phyloP scores from a whole-genome alignment of 768 basidiomycete species.

The Pleurotus djamor region DNA sequence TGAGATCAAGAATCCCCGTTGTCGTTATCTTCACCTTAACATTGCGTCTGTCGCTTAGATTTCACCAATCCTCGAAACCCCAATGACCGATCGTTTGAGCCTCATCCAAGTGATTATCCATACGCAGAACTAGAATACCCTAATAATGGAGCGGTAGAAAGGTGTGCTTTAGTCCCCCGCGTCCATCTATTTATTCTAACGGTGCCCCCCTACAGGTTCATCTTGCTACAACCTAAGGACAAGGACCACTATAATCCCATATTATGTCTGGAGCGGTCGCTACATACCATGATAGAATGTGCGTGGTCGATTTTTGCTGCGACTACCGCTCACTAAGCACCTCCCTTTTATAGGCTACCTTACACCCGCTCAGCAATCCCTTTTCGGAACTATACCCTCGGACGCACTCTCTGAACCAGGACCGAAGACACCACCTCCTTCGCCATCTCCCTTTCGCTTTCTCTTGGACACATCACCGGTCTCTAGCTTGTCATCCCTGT shows the following conservation, averaged over 20 bases:
- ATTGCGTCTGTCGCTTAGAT: conserved; percentile 34
- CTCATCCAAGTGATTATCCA: conserved; percentile 61
- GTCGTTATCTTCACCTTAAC: no score
- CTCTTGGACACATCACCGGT: conserved; percentile 26
- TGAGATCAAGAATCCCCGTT: conserved; percentile 26
- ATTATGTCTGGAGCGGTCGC: conserved; percentile 68
- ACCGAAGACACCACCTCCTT: conserved; percentile 29
- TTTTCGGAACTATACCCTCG: conserved; percentile 67
- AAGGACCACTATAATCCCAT: conserved; percentile 88
- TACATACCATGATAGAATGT: conserved; percentile 76
- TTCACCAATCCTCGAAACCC: conserved; percentile 69
- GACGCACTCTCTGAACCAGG: conserved; percentile 42
- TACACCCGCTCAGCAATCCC: conserved; percentile 57
- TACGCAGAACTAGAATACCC: conserved; percentile 76
- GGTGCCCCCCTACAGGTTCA: conserved; percentile 57
- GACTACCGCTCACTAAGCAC: conserved; percentile 8
- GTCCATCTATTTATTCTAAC: conserved; percentile 9
- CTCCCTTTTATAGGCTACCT: conserved; percentile 50
- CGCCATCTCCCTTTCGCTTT: conserved; percentile 36
- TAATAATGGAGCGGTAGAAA: conserved; percentile 65
- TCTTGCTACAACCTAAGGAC: conserved; percentile 78
- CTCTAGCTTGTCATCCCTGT: conserved; percentile 17
- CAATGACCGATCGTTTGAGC: conserved; percentile 61
- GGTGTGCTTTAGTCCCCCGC: conserved; percentile 35
- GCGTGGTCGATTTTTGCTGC: background rate